phyloP scores from a whole-genome alignment of 2,329 filamentous ascomycete species.

The Onygena corvina region DNA sequence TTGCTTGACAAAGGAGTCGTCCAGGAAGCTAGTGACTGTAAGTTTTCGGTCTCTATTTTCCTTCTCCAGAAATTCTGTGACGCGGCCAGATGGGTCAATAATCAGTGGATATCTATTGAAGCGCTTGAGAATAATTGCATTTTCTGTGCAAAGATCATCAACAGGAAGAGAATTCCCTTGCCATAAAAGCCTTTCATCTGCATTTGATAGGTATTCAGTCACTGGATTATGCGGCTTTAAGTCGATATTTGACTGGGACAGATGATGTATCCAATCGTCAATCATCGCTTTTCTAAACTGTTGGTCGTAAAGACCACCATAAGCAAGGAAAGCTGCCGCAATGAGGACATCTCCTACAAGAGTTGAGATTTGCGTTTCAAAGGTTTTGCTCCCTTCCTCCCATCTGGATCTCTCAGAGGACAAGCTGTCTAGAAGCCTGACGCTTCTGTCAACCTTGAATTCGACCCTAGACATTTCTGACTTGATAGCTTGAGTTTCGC shows the following conservation, averaged over 20 bases:
- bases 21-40: constrained; percentile 94
- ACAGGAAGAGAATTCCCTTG: constrained; percentile 88
- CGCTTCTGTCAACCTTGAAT: constrained; percentile 95
- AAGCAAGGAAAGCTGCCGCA: constrained; percentile 93
- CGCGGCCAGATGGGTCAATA: constrained; percentile 90
- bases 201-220: constrained; percentile 91
- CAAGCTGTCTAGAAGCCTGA: constrained; percentile 83
- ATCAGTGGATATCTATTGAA: constrained; percentile 98
- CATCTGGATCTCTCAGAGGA: constrained; percentile 87
- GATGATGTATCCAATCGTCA: constrained; percentile 92
- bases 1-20: constrained; percentile 96
- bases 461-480: constrained; percentile 90
- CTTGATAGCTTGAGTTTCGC: constrained; percentile 95
- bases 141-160: constrained; percentile 95
- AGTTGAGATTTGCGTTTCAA: constrained; percentile 94
- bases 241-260: constrained; percentile 80
- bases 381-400: constrained; percentile 96
- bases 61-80: constrained; percentile 88
- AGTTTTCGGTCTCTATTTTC: constrained; percentile 87
- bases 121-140: constrained; percentile 90
- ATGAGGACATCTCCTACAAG: constrained; percentile 91
- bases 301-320: constrained; percentile 93
- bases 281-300: constrained; percentile 96
- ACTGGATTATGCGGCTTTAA: constrained; percentile 91
- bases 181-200: constrained; percentile 89